Evolutionary conservation across 73 alveolate genomes (phyloP).

Genomic region (Paramecium caudatum): DNA sequence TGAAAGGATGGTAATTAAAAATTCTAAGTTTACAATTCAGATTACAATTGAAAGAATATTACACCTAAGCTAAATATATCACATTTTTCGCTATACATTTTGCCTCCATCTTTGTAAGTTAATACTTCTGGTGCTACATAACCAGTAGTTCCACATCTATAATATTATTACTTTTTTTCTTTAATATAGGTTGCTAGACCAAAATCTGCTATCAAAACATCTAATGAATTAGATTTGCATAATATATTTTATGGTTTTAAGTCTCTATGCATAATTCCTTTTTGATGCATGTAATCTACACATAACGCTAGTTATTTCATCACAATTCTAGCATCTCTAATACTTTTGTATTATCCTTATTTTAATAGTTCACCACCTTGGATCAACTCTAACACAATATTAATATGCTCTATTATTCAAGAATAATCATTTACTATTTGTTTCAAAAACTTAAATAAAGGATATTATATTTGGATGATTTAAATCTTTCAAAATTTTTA

Average conservation of each 20-base stretch:
- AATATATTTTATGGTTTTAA: conserved; percentile 80
- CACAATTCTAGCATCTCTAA: conserved; percentile 33
- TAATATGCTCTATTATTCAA: not conserved
- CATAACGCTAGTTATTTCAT: not conserved
- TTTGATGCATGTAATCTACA: conserved; percentile 69
- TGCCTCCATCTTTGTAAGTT: conserved; percentile 34
- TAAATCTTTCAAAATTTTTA: conserved; percentile 12
- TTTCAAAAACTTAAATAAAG: not conserved
- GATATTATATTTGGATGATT: conserved; percentile 57
- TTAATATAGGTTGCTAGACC: conserved; percentile 51
- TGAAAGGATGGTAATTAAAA: not conserved
- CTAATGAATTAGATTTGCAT: conserved; percentile 6
- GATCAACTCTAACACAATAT: conserved; percentile 22
- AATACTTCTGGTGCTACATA: conserved; percentile 73
- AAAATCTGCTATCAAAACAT: conserved; percentile 45
- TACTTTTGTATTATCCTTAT: conserved; percentile 15
- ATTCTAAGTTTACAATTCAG: too few relatives aligned
- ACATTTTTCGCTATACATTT: conserved; percentile 68
- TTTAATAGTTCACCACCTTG: conserved; percentile 55
- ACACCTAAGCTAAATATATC: conserved; percentile 71
- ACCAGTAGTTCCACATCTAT: conserved; percentile 71
- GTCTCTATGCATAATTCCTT: conserved; percentile 80
- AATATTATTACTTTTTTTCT: conserved; percentile 15
- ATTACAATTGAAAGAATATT: conserved; percentile 10
- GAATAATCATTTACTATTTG: not conserved